Percentiles rank a stretch among this genome's conserved stretches.
These are phyloP conservation scores for Annulohypoxylon stygium DNA, from an alignment of 495 filamentous ascomycete genomes.

Conservation along the genomic window DNA sequence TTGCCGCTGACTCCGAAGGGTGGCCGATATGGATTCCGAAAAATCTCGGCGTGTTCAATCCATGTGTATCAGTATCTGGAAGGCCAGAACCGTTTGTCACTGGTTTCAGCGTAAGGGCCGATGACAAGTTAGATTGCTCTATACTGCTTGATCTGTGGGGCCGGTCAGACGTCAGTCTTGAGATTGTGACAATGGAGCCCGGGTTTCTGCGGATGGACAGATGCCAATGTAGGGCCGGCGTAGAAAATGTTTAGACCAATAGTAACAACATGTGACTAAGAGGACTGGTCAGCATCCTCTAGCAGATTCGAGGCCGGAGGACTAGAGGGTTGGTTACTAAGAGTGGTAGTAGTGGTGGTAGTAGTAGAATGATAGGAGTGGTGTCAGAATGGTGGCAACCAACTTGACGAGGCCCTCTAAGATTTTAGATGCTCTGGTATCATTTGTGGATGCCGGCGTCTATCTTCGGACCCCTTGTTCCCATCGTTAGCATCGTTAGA, in stretches of 20 bases:
- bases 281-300: constrained; percentile 46
- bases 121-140: constrained; percentile 30
- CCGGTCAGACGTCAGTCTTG: constrained; percentile 42
- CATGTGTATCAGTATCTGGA: constrained; percentile 3
- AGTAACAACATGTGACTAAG: constrained; percentile 47
- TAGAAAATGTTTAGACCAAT: constrained; percentile 27
- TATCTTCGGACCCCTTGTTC: constrained; percentile 27
- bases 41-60: constrained; percentile 28
- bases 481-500: neutral
- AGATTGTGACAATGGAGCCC: constrained; percentile 44
- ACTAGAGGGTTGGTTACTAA: constrained; percentile 37
- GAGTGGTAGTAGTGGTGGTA: constrained; percentile 21
- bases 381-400: constrained; percentile 29
- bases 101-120: constrained; percentile 28
- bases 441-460: constrained; percentile 30
- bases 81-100: constrained; percentile 28
- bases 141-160: constrained; percentile 32
- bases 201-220: constrained; percentile 44
- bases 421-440: constrained; percentile 27
- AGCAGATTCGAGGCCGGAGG: constrained; percentile 35
- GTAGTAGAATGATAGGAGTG: neutral
- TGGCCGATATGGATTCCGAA: constrained; percentile 35
- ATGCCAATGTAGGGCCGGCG: constrained; percentile 21
- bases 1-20: constrained; percentile 35
- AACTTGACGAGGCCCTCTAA: constrained; percentile 25